Conservation (phyloP, 2,329 filamentous ascomycete species). For the Colletotrichum sp. region DNA sequence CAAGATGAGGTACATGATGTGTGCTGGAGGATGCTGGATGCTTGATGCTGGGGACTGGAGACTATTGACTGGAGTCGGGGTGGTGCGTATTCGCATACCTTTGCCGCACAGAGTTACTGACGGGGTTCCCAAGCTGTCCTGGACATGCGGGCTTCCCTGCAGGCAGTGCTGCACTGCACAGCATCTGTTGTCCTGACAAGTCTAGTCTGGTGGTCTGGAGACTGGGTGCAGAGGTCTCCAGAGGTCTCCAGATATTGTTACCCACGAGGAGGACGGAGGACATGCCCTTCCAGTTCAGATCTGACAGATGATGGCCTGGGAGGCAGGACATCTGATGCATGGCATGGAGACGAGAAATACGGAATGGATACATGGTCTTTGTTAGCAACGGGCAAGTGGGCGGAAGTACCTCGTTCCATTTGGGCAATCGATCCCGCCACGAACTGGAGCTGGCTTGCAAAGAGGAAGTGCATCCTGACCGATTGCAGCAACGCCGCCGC, state of each 20-base stretch:
- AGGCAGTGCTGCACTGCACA: constrained; percentile 15
- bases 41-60: background rate
- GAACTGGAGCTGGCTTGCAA: background rate
- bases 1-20: background rate
- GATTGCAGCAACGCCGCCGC: constrained; percentile 14
- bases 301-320: background rate
- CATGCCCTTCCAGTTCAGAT: constrained; percentile 13
- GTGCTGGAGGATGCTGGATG: background rate
- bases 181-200: background rate
- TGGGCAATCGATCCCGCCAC: background rate
- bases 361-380: background rate
- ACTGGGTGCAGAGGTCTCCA: background rate
- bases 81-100: background rate
- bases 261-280: constrained; percentile 11
- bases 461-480: background rate
- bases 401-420: background rate
- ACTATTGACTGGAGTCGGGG: background rate
- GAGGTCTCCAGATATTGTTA: constrained; percentile 6
- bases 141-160: constrained; percentile 1
- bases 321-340: background rate
- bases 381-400: background rate
- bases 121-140: background rate
- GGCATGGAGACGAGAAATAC: background rate
- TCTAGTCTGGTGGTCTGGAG: background rate
- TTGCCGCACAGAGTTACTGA: background rate